Evolutionary conservation across 495 filamentous ascomycete species (phyloP).

Genomic region (Podospora australis): DNA sequence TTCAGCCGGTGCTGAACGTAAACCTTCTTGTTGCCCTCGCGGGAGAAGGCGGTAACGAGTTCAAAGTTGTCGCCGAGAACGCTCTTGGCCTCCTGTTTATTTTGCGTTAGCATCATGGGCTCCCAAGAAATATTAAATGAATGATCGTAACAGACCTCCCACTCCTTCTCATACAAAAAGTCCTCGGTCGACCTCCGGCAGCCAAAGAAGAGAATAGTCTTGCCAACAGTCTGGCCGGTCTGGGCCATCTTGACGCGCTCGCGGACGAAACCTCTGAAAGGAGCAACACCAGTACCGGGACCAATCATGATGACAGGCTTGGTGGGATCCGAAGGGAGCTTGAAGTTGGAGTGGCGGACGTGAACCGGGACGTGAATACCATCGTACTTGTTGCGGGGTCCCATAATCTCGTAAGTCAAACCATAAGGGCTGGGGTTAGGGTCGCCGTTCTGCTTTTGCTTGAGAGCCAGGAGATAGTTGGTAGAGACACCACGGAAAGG

Average conservation of each 20-base stretch:
- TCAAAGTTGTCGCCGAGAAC: conserved; percentile 81
- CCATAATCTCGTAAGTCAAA: conserved; percentile 79
- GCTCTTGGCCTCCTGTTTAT: conserved; percentile 69
- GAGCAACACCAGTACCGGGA: conserved; percentile 93
- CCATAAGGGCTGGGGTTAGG: conserved; percentile 79
- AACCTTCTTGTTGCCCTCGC: conserved; percentile 77
- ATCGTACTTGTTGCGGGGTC: conserved; percentile 94
- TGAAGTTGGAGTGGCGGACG: conserved; percentile 98
- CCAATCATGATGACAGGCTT: conserved; percentile 95
- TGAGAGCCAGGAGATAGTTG: conserved; percentile 93
- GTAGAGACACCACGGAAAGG: conserved; percentile 91
- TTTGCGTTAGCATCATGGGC: too few species aligned
- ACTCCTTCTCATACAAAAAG: conserved; percentile 88
- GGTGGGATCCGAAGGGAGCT: conserved; percentile 88
- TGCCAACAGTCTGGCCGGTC: conserved; percentile 78
- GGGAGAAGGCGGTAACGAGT: conserved; percentile 87
- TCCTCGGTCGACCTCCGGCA: conserved; percentile 81
- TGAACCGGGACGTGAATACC: conserved; percentile 95
- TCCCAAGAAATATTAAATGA: background rate
- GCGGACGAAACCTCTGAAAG: conserved; percentile 92
- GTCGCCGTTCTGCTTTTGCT: conserved; percentile 94
- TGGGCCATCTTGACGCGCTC: conserved; percentile 78
- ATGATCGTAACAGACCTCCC: conserved; percentile 72
- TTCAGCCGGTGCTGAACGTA: conserved; percentile 93
- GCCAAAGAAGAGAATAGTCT: conserved; percentile 89